phyloP scores from a whole-genome alignment of 1,139 yeast genomes.

The Candida pseudoviswanathii region DNA sequence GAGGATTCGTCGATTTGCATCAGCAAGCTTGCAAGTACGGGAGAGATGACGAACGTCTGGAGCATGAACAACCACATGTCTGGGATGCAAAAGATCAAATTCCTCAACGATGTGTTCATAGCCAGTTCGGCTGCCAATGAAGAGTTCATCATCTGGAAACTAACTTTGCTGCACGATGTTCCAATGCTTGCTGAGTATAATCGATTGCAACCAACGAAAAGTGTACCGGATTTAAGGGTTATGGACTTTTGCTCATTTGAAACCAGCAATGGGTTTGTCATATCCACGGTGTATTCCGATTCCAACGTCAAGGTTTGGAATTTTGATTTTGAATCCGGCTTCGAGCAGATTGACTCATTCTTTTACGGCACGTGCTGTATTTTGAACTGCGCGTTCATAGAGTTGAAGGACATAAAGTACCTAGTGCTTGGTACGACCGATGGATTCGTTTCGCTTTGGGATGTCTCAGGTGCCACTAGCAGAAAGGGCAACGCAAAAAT shows the following conservation, averaged over 20 bases:
- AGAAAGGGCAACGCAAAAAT: conserved; percentile 18
- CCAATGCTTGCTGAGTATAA: conserved; percentile 51
- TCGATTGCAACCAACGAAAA: conserved; percentile 46
- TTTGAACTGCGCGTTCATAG: conserved; percentile 56
- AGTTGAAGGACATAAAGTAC: conserved; percentile 25
- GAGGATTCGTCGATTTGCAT: conserved; percentile 83
- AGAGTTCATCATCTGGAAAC: conserved; percentile 80
- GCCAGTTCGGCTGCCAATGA: conserved; percentile 86
- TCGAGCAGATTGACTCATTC: conserved; percentile 48
- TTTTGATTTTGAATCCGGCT: conserved; percentile 42
- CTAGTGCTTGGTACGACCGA: conserved; percentile 76
- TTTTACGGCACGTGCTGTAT: conserved; percentile 76
- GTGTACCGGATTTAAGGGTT: conserved; percentile 79
- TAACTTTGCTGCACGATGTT: conserved; percentile 33
- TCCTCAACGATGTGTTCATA: conserved; percentile 49
- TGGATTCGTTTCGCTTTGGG: conserved; percentile 72
- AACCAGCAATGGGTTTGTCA: conserved; percentile 45
- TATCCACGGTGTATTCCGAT: conserved; percentile 81
- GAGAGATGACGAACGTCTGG: conserved; percentile 53
- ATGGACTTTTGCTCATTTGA: conserved; percentile 73
- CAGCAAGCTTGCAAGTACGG: conserved; percentile 45
- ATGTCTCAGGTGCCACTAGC: conserved; percentile 31
- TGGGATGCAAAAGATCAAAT: conserved; percentile 77
- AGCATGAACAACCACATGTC: conserved; percentile 81
- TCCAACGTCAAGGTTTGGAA: conserved; percentile 72